Base-by-base conservation (phyloP, 495 filamentous ascomycete species). In the Neurospora africana region DNA sequence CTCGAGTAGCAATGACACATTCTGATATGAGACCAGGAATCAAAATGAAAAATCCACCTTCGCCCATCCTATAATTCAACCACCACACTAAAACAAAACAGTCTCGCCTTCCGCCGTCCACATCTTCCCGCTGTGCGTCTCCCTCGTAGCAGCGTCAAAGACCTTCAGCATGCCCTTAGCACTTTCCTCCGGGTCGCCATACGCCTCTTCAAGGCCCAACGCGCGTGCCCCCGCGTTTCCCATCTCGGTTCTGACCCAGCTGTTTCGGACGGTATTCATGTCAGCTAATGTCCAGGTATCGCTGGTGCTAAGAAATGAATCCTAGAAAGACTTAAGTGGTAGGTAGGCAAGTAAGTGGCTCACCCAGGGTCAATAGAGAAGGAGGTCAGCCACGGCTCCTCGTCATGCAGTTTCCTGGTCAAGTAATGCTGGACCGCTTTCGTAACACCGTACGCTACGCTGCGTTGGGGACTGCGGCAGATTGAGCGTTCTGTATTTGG, bases 211-310 rank as follows among this genome's bases (percentile, higher is more conserved):
- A 3, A 81, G 19, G 0, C 84, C 84, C 30, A 82, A 76, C 1
- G 17, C 43, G 15, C 72, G 36, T 19, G 84, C 85, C 0, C 75
- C 83, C 5, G 71, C 40, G 70, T 86, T 84, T 13, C 84, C 84
- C 72, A 86, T 72, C 0, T 86, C 84, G 5, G 84, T 87, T 53
- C 81, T 80, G 11, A 80, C 79, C 72, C 79, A 86, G n/a, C 82
- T 83, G 58, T 39, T 38, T 38, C 4, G 11, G 15, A 33, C 27
- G 27, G 27, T 4, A 17, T 33, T 19, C 3, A 27, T 33, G 27
- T 65, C 19, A 65, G 53, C 23, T 8, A 11, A 30, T 30, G 13
- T 61, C 53, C 21, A 23, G 21, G 10, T 61, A 8, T 30, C 17
- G 53, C 21, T 23, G 53, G 13, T 61, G 13, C 53, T 30, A 15